Evolutionary conservation across 2,329 filamentous ascomycete species (phyloP).

Genomic region (Cyphellophora europaea): DNA sequence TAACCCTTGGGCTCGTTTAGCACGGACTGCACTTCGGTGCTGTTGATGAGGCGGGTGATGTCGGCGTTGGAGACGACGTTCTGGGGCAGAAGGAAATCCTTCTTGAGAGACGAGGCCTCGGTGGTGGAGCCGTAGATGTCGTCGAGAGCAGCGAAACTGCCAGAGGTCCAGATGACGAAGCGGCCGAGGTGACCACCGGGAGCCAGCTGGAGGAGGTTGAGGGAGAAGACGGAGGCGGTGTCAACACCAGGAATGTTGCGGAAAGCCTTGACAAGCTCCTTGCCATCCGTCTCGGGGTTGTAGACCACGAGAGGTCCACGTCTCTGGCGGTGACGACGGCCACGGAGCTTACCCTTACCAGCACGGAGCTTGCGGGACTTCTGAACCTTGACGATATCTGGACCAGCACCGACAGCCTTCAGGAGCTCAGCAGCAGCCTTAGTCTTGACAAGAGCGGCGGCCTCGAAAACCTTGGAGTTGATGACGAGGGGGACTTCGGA

Average conservation of each 20-base stretch:
- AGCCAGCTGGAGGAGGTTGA: constrained; percentile 96
- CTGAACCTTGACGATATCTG: constrained; percentile 92
- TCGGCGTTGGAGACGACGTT: constrained; percentile 92
- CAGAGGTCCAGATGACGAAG: constrained; percentile 98
- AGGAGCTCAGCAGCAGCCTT: constrained; percentile 77
- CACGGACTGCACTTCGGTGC: constrained; percentile 8
- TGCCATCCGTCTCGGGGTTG: constrained; percentile 90
- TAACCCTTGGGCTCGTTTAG: constrained; percentile 65
- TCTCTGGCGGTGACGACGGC: constrained; percentile 93
- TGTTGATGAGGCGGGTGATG: constrained; percentile 59
- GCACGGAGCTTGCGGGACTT: constrained; percentile 93
- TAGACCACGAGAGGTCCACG: constrained; percentile 97
- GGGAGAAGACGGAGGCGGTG: constrained; percentile 75
- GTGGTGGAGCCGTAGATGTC: constrained; percentile 92
- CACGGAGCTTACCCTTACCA: constrained; percentile 97
- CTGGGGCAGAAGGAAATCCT: constrained; percentile 94
- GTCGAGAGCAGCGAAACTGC: constrained; percentile 80
- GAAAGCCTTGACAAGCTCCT: constrained; percentile 87
- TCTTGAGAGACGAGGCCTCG: constrained; percentile 84
- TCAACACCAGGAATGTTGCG: constrained; percentile 98
- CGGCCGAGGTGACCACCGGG: constrained; percentile 97
- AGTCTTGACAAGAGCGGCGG: constrained; percentile 75
- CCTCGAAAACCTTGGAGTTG: constrained; percentile 80
- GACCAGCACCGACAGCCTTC: constrained; percentile 79
- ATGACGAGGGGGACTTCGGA: constrained; percentile 96